Conservation (phyloP, 768 basidiomycete genomes). For the Serendipita indica region DNA sequence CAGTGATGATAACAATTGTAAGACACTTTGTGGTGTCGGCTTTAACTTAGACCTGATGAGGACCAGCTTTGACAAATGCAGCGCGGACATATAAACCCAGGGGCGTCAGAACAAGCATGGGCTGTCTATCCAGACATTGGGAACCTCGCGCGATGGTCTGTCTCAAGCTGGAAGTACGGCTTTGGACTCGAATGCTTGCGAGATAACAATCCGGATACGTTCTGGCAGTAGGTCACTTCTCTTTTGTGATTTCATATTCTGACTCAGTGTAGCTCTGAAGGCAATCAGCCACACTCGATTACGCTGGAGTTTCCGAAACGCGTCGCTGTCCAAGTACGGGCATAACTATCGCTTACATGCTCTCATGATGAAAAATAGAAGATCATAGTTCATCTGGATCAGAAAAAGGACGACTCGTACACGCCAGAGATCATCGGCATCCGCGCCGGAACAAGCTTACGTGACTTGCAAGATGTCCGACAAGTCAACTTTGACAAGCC, state of each 20-base stretch:
- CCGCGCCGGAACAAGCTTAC: constrained; percentile 79
- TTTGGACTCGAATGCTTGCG: constrained; percentile 87
- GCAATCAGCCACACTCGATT: constrained; percentile 93
- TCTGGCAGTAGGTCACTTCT: constrained; percentile 67
- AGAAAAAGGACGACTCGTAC: constrained; percentile 96
- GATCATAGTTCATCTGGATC: constrained; percentile 8
- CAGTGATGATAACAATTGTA: too few relatives aligned
- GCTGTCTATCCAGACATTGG: constrained; percentile 54
- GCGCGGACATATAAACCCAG: too few relatives aligned
- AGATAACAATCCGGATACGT: constrained; percentile 80
- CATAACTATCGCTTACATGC: too few relatives aligned
- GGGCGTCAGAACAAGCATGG: too few relatives aligned
- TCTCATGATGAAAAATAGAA: too few relatives aligned
- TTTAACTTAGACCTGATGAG: too few relatives aligned
- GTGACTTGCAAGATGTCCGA: constrained; percentile 85
- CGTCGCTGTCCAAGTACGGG: constrained; percentile 75
- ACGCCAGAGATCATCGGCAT: constrained; percentile 85
- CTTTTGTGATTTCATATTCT: neutral
- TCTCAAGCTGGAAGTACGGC: constrained; percentile 92
- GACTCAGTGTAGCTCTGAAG: constrained; percentile 50
- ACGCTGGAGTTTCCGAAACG: constrained; percentile 86
- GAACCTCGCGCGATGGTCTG: constrained; percentile 82
- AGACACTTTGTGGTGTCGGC: too few relatives aligned
- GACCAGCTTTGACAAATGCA: too few relatives aligned
- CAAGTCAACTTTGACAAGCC: constrained; percentile 78